A percentile compares a stretch with the other conserved stretches of the same genome.
Evolutionary conservation across 2,329 filamentous ascomycete genomes (phyloP).

Genomic region (Parasarocladium wereldwijsianum): DNA sequence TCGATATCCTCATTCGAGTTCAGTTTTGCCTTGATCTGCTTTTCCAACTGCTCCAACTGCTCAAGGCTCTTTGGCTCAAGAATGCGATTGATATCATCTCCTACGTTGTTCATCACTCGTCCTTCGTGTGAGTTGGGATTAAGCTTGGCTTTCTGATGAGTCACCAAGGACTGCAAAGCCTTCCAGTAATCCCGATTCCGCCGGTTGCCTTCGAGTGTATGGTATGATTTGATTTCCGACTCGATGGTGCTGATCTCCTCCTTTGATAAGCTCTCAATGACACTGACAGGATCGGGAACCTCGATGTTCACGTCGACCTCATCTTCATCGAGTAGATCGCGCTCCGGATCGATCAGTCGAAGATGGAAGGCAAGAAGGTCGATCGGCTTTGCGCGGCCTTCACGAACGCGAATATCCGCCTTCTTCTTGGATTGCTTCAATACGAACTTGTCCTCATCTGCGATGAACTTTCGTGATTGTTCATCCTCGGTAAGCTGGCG

Average conservation of each 20-base stretch:
- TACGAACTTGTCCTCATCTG: constrained; percentile 91
- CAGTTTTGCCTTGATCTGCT: constrained; percentile 75
- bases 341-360: constrained; percentile 72
- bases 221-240: constrained; percentile 66
- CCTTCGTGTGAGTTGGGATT: constrained; percentile 47
- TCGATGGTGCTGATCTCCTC: constrained; percentile 61
- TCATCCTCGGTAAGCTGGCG: constrained; percentile 57
- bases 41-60: constrained; percentile 75
- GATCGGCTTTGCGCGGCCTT: constrained; percentile 79
- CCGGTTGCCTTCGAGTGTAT: constrained; percentile 62
- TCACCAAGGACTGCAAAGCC: constrained; percentile 73
- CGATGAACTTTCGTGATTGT: constrained; percentile 70
- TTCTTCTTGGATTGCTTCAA: constrained; percentile 97
- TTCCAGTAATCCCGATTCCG: constrained; percentile 85
- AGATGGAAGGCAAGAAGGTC: constrained; percentile 89
- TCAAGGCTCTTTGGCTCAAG: constrained; percentile 73
- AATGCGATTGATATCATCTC: constrained; percentile 76
- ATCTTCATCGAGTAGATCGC: constrained; percentile 75
- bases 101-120: constrained; percentile 67
- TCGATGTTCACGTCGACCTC: constrained; percentile 59
- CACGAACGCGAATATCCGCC: constrained; percentile 84
- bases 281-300: constrained; percentile 64
- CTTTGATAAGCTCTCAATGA: constrained; percentile 59
- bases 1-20: constrained; percentile 84
- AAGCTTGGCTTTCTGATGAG: constrained; percentile 55